Conservation (phyloP, 2,329 filamentous ascomycete species). For the Dryadomyces quercus-mongolicae region DNA sequence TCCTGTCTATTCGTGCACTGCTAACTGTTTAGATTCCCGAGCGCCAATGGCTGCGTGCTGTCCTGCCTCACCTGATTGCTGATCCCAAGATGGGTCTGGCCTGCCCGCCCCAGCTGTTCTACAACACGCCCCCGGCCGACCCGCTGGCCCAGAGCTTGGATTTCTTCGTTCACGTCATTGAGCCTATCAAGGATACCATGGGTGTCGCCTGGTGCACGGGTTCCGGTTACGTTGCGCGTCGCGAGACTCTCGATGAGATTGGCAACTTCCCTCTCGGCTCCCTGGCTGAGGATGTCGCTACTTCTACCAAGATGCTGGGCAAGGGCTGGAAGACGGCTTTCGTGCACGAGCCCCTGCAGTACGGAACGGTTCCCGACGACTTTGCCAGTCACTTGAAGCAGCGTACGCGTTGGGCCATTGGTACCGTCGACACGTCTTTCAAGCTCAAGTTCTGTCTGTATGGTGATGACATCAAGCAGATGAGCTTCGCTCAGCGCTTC, state of each 20-base stretch:
- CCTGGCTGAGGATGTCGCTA: constrained; percentile 47
- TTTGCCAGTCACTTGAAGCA: constrained; percentile 42
- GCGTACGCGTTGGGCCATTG: constrained; percentile 39
- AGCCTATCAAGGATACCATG: constrained; percentile 34
- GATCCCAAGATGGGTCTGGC: constrained; percentile 44
- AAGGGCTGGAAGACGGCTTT: constrained; percentile 50
- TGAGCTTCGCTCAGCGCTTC: constrained; percentile 44
- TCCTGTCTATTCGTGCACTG: neutral
- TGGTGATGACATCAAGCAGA: constrained; percentile 35
- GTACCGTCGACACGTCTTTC: constrained; percentile 44
- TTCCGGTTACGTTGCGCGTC: constrained; percentile 47
- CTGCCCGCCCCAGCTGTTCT: constrained; percentile 49
- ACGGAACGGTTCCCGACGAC: constrained; percentile 44
- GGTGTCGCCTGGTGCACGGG: constrained; percentile 49
- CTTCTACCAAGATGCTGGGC: constrained; percentile 44
- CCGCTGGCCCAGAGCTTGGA: constrained; percentile 44
- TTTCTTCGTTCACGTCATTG: constrained; percentile 41
- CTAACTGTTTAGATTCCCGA: constrained; percentile 33
- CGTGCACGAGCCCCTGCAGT: constrained; percentile 46
- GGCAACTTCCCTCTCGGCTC: constrained; percentile 50
- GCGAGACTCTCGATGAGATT: constrained; percentile 45
- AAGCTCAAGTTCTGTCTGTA: constrained; percentile 47
- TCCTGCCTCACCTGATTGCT: constrained; percentile 42
- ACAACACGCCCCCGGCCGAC: constrained; percentile 46
- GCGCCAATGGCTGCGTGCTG: constrained; percentile 42